A percentile compares a stretch with the other conserved stretches of the same genome.
These are phyloP conservation scores for Teunomyces kruisii DNA, from an alignment of 805 yeast species.

Conservation along the genomic window DNA sequence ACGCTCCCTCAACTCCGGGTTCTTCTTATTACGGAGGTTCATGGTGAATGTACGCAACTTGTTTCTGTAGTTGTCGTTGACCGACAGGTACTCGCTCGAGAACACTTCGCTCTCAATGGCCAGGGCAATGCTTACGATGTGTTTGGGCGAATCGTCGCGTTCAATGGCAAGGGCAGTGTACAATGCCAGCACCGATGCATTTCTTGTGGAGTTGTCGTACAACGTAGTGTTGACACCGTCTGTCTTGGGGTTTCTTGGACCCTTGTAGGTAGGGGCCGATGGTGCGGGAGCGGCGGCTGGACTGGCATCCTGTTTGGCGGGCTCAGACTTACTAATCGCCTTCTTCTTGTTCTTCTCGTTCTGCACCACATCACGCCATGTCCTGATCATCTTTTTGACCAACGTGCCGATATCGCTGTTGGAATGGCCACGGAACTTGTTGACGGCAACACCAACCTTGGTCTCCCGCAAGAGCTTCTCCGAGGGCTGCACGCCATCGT, in stretches of 20 bases:
- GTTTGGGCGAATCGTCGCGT: constrained; percentile 56
- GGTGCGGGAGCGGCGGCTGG: constrained; percentile 9
- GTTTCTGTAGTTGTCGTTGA: constrained; percentile 66
- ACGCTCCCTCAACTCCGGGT: constrained; percentile 76
- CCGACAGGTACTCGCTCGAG: constrained; percentile 55
- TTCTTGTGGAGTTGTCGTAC: constrained; percentile 77
- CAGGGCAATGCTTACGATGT: constrained; percentile 61
- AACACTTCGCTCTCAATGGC: constrained; percentile 75
- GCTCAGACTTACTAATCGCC: constrained; percentile 7
- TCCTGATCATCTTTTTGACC: constrained; percentile 79
- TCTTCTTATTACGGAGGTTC: constrained; percentile 85
- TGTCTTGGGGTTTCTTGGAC: constrained; percentile 73
- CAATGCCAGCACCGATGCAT: constrained; percentile 77
- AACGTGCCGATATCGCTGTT: constrained; percentile 67
- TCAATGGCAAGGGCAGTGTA: constrained; percentile 90
- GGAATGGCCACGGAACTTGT: constrained; percentile 70
- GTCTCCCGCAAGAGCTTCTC: constrained; percentile 88
- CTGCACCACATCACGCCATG: constrained; percentile 89
- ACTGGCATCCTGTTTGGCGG: constrained; percentile 2
- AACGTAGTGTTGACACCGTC: constrained; percentile 75
- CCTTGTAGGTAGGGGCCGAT: constrained; percentile 29
- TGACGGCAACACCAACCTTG: constrained; percentile 95
- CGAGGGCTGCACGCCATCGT: constrained; percentile 75
- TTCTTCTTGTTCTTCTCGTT: constrained; percentile 53
- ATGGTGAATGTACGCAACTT: constrained; percentile 84